Base-by-base conservation (phyloP, 2,329 filamentous ascomycete species). In the Escovopsis weberi region DNA sequence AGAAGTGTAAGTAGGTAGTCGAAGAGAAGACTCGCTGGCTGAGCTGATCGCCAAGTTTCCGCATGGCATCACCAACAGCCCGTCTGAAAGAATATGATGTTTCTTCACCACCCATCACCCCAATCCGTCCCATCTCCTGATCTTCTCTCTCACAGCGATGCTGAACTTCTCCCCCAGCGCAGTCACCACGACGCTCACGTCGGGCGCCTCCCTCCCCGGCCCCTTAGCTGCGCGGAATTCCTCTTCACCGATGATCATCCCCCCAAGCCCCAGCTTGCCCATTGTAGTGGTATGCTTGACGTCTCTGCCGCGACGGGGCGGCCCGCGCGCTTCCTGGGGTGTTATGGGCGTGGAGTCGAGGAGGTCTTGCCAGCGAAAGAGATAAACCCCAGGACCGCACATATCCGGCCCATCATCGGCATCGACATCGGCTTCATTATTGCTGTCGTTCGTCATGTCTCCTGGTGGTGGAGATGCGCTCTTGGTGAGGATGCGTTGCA, bases 271-370 rank as follows among this genome's bases (percentile, higher is more conserved):
- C 1, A 59, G 61, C 53, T 70, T 73, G 5, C 68, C 68, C 53
- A 60, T 59, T 6, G 62, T 60, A 35, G 60, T 57, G 23, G 54
- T 47, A 35, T 61, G 58, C 53, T 65, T 70, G 26, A 75, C 69
- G 15, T 76, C 72, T 32, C 61, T 67, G 12, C 75, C 75, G 7
- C 48, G 55, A 0, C 81, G 67, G 0, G 80, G 58, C 1, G 65
- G 62, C 0, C 80, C 42, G 12, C 30, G 11, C n/a, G 36, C 33
- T 12, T 38, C 36, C 0, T 63, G 68, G 0, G 84, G 81, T 1
- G 80, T 82, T 47, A 88, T 78, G 38, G 69, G 58, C 0, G 83
- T 84, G n/a, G 69, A 64, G 54, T 87, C 79, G 3, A 88, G 65
- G 6, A 87, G 64, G 1, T 72, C 65, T 55, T 86, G 80, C 83